Evolutionary conservation across 2,329 filamentous ascomycete species (phyloP).

Genomic region (Colletotrichum nymphaeae): DNA sequence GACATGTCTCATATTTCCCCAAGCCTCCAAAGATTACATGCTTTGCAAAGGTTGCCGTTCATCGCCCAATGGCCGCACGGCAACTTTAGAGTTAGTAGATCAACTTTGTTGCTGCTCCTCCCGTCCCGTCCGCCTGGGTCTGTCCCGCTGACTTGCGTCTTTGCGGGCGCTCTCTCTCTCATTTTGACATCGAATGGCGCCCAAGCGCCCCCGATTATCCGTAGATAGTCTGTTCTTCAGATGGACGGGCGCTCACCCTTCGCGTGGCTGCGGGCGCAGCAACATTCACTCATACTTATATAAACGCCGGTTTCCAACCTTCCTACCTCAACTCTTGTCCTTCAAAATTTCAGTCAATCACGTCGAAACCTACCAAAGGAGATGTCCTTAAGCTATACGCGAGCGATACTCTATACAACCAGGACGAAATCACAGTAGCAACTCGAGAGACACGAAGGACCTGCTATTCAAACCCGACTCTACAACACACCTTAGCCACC

Average conservation of each 20-base stretch:
- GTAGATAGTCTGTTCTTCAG: background rate
- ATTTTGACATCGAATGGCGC: conserved; percentile 13
- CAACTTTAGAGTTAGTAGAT: conserved; percentile 9
- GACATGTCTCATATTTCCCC: background rate
- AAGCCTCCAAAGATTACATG: background rate
- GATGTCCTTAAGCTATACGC: background rate
- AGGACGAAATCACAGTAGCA: no score
- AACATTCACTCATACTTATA: background rate
- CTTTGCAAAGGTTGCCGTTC: background rate
- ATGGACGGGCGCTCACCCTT: background rate
- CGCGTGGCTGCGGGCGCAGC: conserved; percentile 35
- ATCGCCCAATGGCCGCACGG: background rate
- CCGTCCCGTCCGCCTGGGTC: conserved; percentile 16
- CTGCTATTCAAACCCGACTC: no score
- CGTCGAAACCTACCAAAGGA: conserved; percentile 20
- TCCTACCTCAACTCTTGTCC: fast-evolving
- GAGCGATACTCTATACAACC: no score
- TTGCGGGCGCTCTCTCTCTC: conserved; percentile 32
- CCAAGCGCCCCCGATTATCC: background rate
- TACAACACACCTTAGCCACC: background rate
- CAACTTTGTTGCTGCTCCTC: background rate
- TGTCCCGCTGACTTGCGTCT: conserved; percentile 28
- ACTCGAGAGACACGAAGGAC: background rate
- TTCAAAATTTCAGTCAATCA: background rate
- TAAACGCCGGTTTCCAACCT: background rate